phyloP scores from a whole-genome alignment of 2,329 filamentous ascomycete species.

The Ilyonectria destructans region DNA sequence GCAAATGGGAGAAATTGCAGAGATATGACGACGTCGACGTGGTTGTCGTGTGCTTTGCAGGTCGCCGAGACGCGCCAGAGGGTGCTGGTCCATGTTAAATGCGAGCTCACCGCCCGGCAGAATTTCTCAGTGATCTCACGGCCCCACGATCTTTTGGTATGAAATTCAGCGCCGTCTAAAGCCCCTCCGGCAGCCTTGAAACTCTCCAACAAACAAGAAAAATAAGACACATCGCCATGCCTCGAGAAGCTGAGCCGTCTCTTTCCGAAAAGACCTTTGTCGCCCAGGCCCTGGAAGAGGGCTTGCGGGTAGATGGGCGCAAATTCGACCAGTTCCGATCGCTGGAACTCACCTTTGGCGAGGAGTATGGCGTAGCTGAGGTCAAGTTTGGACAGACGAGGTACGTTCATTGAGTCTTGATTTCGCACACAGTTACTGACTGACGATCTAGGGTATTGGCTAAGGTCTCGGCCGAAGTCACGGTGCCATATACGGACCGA shows the following conservation, averaged over 20 bases:
- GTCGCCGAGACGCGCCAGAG: constrained; percentile 11
- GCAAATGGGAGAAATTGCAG: constrained; percentile 8
- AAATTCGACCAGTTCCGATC: constrained; percentile 85
- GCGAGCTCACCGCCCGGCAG: constrained; percentile 66
- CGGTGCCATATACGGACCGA: constrained; percentile 87
- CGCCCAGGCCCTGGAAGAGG: constrained; percentile 84
- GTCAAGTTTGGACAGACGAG: constrained; percentile 92
- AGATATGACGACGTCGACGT: background rate
- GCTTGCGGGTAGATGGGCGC: constrained; percentile 88
- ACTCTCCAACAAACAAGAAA: constrained; percentile 28
- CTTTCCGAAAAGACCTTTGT: constrained; percentile 92
- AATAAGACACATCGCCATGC: constrained; percentile 74
- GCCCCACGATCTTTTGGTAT: constrained; percentile 30
- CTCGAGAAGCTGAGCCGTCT: constrained; percentile 92
- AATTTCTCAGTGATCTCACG: constrained; percentile 55
- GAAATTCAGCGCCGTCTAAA: constrained; percentile 24
- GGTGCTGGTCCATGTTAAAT: constrained; percentile 23
- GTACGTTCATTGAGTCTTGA: constrained; percentile 61
- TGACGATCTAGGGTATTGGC: constrained; percentile 78
- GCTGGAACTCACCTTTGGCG: constrained; percentile 85
- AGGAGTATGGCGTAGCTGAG: constrained; percentile 92
- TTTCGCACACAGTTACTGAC: constrained; percentile 27
- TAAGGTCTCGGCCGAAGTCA: constrained; percentile 90
- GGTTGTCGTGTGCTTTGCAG: constrained; percentile 5
- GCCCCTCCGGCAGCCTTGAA: constrained; percentile 17